These are phyloP conservation scores for Xylaria digitata DNA, from an alignment of 2,329 filamentous ascomycete genomes.

Conservation along the genomic window DNA sequence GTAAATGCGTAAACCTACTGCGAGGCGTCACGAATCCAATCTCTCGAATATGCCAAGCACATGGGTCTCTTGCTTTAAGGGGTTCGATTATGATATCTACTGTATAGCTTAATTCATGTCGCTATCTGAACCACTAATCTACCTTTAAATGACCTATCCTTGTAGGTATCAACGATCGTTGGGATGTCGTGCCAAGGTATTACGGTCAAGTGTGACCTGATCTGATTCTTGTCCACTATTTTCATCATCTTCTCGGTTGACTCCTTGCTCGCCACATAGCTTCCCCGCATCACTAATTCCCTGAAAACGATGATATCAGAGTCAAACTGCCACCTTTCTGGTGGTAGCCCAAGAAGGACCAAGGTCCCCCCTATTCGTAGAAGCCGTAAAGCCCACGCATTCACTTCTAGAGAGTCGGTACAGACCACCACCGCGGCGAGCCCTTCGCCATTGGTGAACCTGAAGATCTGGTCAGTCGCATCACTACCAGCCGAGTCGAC, in stretches of 20 bases:
- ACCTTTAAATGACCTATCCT: conserved; percentile 16
- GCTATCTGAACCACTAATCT: conserved; percentile 19
- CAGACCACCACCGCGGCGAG: conserved; percentile 15
- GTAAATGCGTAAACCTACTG: no score
- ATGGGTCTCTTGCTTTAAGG: no score
- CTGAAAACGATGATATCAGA: conserved; percentile 19
- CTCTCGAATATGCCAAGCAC: no score
- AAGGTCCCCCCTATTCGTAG: conserved; percentile 14
- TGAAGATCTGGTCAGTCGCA: conserved; percentile 13
- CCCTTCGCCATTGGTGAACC: conserved; percentile 13
- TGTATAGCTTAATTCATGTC: not conserved
- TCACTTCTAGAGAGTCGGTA: conserved; percentile 22
- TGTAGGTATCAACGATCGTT: conserved; percentile 7
- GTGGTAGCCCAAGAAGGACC: conserved; percentile 17
- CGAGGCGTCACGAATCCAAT: no score
- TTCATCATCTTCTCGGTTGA: conserved; percentile 22
- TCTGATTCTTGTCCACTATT: not conserved
- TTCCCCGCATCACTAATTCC: conserved; percentile 16
- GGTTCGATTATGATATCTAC: no score
- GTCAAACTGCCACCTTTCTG: conserved; percentile 15
- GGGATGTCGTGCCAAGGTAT: conserved; percentile 16
- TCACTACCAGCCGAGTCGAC: conserved; percentile 14
- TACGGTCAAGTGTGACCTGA: conserved; percentile 13
- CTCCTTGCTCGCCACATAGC: conserved; percentile 20
- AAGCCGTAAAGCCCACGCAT: conserved; percentile 15